These are phyloP conservation scores for Candida insectorum DNA, from an alignment of 805 yeast species.

Conservation along the genomic window DNA sequence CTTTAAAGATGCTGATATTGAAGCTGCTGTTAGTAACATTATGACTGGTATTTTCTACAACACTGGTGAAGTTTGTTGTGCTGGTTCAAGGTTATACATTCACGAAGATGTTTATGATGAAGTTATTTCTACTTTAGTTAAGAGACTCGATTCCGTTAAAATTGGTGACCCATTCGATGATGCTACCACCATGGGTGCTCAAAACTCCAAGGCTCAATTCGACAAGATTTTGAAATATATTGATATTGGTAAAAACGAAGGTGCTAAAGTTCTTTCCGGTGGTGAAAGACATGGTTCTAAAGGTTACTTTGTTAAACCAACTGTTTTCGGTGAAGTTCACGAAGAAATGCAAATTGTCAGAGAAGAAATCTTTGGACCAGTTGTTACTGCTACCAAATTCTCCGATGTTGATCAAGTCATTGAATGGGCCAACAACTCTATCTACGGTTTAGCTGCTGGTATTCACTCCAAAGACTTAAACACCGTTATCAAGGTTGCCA, in stretches of 20 bases:
- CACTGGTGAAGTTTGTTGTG: constrained; percentile 95
- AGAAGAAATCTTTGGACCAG: constrained; percentile 96
- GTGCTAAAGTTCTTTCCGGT: constrained; percentile 80
- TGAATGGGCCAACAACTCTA: constrained; percentile 71
- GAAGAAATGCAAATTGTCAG: constrained; percentile 71
- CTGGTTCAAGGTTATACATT: constrained; percentile 87
- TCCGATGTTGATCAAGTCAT: constrained; percentile 79
- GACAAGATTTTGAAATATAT: constrained; percentile 75
- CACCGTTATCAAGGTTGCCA: constrained; percentile 73
- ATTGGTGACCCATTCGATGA: constrained; percentile 85
- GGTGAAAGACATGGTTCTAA: constrained; percentile 71
- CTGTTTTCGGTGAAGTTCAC: constrained; percentile 78
- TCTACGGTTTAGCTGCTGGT: constrained; percentile 90
- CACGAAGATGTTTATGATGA: constrained; percentile 83
- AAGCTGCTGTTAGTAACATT: constrained; percentile 71
- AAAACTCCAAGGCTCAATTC: constrained; percentile 76
- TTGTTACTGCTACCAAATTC: constrained; percentile 80
- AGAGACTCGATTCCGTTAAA: constrained; percentile 52
- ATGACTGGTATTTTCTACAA: constrained; percentile 84
- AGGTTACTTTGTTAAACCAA: constrained; percentile 75
- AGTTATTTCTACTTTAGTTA: constrained; percentile 60
- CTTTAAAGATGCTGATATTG: constrained; percentile 80
- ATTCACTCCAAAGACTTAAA: constrained; percentile 73
- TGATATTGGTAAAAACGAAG: constrained; percentile 74
- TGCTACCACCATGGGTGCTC: constrained; percentile 85